Conservation (phyloP, 2,329 filamentous ascomycete species). For the Sporothrix brasiliensis region DNA sequence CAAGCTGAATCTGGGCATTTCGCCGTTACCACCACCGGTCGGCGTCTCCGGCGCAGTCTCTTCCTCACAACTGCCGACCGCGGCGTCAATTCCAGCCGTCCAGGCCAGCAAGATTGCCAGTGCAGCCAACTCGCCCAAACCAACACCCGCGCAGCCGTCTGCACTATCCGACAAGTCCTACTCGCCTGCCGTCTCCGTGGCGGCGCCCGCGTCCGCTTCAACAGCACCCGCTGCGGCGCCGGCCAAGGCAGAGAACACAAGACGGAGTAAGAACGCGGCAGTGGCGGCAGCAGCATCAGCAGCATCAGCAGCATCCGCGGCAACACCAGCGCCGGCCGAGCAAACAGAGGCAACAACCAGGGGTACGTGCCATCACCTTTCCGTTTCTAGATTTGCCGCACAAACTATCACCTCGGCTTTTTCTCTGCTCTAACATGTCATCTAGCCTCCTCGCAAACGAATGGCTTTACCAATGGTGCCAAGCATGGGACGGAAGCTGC, state of each 20-base stretch:
- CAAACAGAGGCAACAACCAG: constrained; percentile 42
- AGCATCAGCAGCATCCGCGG: constrained; percentile 17
- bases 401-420: no score
- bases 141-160: constrained; percentile 52
- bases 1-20: constrained; percentile 85
- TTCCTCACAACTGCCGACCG: constrained; percentile 42
- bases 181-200: constrained; percentile 40
- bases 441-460: background rate
- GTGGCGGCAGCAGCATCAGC: constrained; percentile 34
- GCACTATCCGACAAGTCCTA: constrained; percentile 41
- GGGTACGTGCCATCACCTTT: background rate
- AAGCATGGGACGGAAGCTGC: constrained; percentile 41
- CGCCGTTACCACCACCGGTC: constrained; percentile 88
- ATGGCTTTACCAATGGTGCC: constrained; percentile 50
- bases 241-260: constrained; percentile 42
- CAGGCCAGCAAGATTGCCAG: constrained; percentile 62
- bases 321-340: constrained; percentile 44
- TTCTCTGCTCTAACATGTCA: background rate
- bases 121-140: constrained; percentile 58
- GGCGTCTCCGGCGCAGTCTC: constrained; percentile 50
- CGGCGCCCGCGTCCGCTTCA: constrained; percentile 27
- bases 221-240: constrained; percentile 39
- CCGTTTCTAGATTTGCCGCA: no score
- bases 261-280: constrained; percentile 49
- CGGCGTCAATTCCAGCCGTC: constrained; percentile 54